A percentile compares a stretch with the other conserved stretches of the same genome.
Conservation (phyloP, 164 flowering plant genomes). For the Magnolia kwangsiensis region DNA sequence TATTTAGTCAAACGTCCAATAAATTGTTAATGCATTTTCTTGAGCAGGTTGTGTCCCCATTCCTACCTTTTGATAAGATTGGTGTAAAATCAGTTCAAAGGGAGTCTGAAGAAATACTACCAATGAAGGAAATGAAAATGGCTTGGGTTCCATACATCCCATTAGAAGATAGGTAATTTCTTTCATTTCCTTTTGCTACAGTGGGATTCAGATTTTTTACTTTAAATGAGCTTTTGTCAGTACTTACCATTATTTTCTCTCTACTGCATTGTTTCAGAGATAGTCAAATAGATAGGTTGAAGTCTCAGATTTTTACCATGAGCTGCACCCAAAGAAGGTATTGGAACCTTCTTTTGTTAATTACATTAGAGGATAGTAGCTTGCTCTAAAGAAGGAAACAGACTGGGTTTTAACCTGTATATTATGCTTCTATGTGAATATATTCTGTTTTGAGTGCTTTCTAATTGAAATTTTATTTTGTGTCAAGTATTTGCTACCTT, state of each 20-base stretch:
- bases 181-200: neutral
- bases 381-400: too few species aligned
- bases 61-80: constrained; percentile 95
- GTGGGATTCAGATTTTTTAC: neutral
- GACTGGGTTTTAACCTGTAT: too few species aligned
- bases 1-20: neutral
- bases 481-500: too few species aligned
- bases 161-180: constrained; percentile 62
- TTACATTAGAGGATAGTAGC: too few species aligned
- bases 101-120: constrained; percentile 85
- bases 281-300: constrained; percentile 72
- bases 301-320: constrained; percentile 72
- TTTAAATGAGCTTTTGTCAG: neutral
- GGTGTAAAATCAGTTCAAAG: constrained; percentile 95
- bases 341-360: neutral
- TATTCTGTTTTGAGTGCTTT: too few species aligned
- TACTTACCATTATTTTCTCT: neutral
- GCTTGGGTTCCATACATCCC: constrained; percentile 98
- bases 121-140: constrained; percentile 99
- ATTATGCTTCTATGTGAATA: too few species aligned
- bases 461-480: too few species aligned
- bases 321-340: constrained; percentile 96
- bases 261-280: constrained; percentile 35
- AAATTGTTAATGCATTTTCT: constrained; percentile 1
- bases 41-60: constrained; percentile 75